Conservation (phyloP, 345 rosid species). For the Brassica cretica region DNA sequence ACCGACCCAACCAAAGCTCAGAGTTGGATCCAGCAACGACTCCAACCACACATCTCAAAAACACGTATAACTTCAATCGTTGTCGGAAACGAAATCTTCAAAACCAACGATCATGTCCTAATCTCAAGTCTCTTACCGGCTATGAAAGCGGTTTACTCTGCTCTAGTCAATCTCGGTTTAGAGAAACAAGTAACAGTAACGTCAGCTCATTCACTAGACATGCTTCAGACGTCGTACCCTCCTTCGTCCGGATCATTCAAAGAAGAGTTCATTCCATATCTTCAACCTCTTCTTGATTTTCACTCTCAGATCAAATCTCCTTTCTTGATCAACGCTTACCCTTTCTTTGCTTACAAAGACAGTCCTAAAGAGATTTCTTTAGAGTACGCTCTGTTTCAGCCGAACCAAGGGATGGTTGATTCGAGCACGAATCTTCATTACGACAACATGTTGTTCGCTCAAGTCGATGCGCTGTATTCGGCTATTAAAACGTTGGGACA, state of each 20-base stretch:
- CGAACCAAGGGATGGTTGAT: constrained; percentile 67
- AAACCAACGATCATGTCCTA: constrained; percentile 40
- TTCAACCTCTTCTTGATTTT: constrained; percentile 61
- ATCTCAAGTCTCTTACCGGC: constrained; percentile 67
- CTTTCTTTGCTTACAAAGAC: constrained; percentile 77
- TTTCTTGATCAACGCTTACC: constrained; percentile 85
- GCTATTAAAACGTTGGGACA: constrained; percentile 83
- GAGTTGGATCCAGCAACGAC: constrained; percentile 63
- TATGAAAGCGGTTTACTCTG: constrained; percentile 57
- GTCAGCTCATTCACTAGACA: constrained; percentile 64
- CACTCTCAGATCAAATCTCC: constrained; percentile 68
- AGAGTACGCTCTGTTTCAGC: constrained; percentile 78
- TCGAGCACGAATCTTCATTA: constrained; percentile 62
- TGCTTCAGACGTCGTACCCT: constrained; percentile 62
- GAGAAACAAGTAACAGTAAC: constrained; percentile 72
- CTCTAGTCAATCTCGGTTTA: constrained; percentile 60
- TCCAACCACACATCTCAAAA: constrained; percentile 59
- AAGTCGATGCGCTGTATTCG: constrained; percentile 78
- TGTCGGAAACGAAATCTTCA: constrained; percentile 84
- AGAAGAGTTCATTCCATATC: constrained; percentile 51
- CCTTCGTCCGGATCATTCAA: constrained; percentile 74
- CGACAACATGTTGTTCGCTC: constrained; percentile 96
- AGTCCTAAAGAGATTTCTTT: constrained; percentile 54
- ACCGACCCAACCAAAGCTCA: constrained; percentile 62
- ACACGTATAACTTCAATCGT: constrained; percentile 64